Conservation (phyloP, 176 grass and related monocot genomes). For the Cenchrus purpureus region DNA sequence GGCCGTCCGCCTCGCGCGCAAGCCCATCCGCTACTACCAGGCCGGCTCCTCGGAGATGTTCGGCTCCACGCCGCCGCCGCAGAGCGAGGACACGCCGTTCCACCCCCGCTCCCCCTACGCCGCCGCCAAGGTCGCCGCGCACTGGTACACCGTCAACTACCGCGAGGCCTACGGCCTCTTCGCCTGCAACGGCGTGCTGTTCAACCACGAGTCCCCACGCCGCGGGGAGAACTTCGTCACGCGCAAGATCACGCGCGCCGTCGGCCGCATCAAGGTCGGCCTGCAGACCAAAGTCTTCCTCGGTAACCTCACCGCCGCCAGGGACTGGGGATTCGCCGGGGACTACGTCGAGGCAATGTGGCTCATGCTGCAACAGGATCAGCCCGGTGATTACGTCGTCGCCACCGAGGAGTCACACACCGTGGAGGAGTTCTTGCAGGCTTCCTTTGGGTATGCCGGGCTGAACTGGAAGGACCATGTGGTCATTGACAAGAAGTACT, state of each 20-base stretch:
- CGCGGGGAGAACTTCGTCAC: slow-evolving; percentile 99
- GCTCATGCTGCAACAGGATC: slow-evolving; percentile 96
- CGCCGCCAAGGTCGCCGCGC: slow-evolving; percentile 91
- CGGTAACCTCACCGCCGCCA: slow-evolving; percentile 80
- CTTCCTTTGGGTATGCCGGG: slow-evolving; percentile 75
- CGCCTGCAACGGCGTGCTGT: slow-evolving; percentile 97
- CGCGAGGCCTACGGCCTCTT: slow-evolving; percentile 92
- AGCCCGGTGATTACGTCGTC: slow-evolving; percentile 83
- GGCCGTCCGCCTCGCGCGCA: slow-evolving; percentile 72
- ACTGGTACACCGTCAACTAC: slow-evolving; percentile 99
- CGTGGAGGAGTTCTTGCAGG: slow-evolving; percentile 83
- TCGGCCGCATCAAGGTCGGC: slow-evolving; percentile 86
- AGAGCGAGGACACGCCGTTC: slow-evolving; percentile 77
- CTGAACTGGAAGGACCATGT: slow-evolving; percentile 97
- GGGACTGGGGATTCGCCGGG: slow-evolving; percentile 96
- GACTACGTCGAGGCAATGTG: slow-evolving; percentile 99
- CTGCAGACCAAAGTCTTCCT: slow-evolving; percentile 99
- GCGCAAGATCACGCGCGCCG: slow-evolving; percentile 95
- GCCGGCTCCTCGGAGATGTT: slow-evolving; percentile 98
- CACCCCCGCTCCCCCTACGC: slow-evolving; percentile 94
- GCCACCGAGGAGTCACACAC: slow-evolving; percentile 89
- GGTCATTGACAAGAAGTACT: slow-evolving; percentile 89
- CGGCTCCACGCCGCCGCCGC: slow-evolving; percentile 91
- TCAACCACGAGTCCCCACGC: slow-evolving; percentile 97
- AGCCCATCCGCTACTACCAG: slow-evolving; percentile 85